These are phyloP conservation scores for Boechera divaricarpa DNA, from an alignment of 345 rosid genomes.

Conservation along the genomic window DNA sequence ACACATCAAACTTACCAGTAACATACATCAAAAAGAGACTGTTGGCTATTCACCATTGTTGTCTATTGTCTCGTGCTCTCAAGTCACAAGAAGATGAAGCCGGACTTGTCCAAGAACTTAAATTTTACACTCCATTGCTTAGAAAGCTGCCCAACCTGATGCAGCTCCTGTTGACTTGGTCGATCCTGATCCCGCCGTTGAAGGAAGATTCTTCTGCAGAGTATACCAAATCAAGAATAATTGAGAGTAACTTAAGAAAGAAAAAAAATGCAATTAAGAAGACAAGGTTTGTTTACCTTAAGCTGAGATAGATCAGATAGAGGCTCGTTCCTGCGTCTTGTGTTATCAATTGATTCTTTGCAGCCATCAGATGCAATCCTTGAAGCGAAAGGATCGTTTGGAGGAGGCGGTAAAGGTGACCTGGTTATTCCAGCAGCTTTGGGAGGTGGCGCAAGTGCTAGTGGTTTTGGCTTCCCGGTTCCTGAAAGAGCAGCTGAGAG, in stretches of 20 bases:
- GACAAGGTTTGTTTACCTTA: slow-evolving; percentile 57
- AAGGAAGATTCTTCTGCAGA: slow-evolving; percentile 86
- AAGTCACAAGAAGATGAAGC: slow-evolving; percentile 42
- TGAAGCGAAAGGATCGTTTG: slow-evolving; percentile 77
- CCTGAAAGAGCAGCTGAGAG: slow-evolving; percentile 84
- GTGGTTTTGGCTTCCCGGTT: slow-evolving; percentile 60
- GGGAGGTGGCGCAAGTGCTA: slow-evolving; percentile 89
- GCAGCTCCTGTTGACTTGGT: slow-evolving; percentile 68
- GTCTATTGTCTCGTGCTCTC: slow-evolving; percentile 30
- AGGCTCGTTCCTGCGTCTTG: slow-evolving; percentile 55
- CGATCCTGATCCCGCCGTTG: slow-evolving; percentile 60
- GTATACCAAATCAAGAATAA: slow-evolving; percentile 1
- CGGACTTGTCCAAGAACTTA: slow-evolving; percentile 55
- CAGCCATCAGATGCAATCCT: slow-evolving; percentile 51
- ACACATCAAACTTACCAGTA: slow-evolving; percentile 40
- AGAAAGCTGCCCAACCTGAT: slow-evolving; percentile 99
- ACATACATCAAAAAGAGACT: slow-evolving; percentile 17
- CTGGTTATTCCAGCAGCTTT: slow-evolving; percentile 60
- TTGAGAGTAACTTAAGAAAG: background rate
- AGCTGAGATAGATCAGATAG: slow-evolving; percentile 76
- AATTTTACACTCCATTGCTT: slow-evolving; percentile 64
- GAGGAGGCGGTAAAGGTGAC: slow-evolving; percentile 93
- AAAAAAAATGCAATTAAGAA: background rate
- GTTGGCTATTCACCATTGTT: background rate
- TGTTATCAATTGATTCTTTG: slow-evolving; percentile 45